These are phyloP conservation scores for Russula ochroleuca DNA, from an alignment of 768 basidiomycete species.

Conservation along the genomic window DNA sequence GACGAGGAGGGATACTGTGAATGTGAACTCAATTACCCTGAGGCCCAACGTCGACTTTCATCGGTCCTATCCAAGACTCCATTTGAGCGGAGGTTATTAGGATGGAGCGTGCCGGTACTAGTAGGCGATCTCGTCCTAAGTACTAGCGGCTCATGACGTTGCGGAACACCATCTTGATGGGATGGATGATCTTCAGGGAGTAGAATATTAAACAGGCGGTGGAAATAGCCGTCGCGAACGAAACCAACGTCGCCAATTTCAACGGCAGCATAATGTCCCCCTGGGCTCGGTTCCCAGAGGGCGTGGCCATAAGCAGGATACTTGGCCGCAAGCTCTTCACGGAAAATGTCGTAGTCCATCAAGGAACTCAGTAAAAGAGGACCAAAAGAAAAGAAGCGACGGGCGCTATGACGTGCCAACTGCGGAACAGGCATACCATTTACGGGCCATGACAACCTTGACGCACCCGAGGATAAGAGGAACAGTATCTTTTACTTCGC, in stretches of 20 bases:
- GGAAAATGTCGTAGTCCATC: conserved; percentile 7
- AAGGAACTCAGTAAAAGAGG: background rate
- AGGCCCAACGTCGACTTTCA: background rate
- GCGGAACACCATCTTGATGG: background rate
- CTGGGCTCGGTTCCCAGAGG: conserved; percentile 1
- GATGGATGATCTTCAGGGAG: background rate
- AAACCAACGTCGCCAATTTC: conserved; percentile 7
- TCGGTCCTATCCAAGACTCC: background rate
- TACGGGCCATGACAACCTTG: too few species aligned
- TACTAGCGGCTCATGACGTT: background rate
- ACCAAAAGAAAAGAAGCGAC: too few species aligned
- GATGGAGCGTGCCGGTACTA: background rate
- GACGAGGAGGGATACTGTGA: too few species aligned
- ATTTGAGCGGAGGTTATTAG: background rate
- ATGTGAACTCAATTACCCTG: background rate
- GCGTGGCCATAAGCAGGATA: conserved; percentile 9
- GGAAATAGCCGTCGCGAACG: conserved; percentile 5
- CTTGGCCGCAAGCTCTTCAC: conserved; percentile 2
- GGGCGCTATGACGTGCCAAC: background rate
- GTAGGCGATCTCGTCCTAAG: background rate
- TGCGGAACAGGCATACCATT: too few species aligned
- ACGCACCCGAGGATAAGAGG: background rate
- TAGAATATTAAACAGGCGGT: conserved; percentile 3
- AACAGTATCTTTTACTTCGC: background rate
- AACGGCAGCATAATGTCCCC: background rate